These are phyloP conservation scores for Boletus bicolor DNA, from an alignment of 768 basidiomycete genomes.

Conservation along the genomic window DNA sequence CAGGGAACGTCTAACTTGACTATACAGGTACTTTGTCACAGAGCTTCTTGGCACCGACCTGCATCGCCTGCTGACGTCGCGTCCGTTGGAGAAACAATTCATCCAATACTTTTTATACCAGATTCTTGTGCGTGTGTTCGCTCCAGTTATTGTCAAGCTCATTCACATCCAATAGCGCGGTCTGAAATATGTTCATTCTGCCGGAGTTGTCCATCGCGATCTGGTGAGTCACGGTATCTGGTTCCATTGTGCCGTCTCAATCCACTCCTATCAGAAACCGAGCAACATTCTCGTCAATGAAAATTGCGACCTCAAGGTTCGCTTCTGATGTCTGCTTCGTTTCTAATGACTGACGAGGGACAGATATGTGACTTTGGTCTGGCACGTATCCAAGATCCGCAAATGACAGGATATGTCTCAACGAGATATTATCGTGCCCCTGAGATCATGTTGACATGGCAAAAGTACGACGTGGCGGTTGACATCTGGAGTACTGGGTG, in stretches of 20 bases:
- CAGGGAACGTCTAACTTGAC: neutral
- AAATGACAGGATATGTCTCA: slow-evolving; percentile 99
- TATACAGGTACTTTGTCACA: slow-evolving; percentile 91
- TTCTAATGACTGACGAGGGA: slow-evolving; percentile 5
- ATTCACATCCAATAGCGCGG: slow-evolving; percentile 62
- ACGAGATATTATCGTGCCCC: slow-evolving; percentile 98
- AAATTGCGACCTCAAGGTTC: slow-evolving; percentile 96
- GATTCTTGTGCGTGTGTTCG: slow-evolving; percentile 67
- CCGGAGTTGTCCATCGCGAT: slow-evolving; percentile 97
- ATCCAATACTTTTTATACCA: slow-evolving; percentile 99
- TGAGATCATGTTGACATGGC: slow-evolving; percentile 99
- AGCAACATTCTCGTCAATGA: slow-evolving; percentile 99
- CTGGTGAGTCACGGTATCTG: slow-evolving; percentile 49
- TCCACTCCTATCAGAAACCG: slow-evolving; percentile 66
- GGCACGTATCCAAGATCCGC: slow-evolving; percentile 97
- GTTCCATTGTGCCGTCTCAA: neutral
- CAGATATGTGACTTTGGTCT: slow-evolving; percentile 99
- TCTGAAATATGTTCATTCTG: slow-evolving; percentile 98
- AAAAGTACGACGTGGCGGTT: slow-evolving; percentile 99
- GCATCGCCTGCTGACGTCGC: slow-evolving; percentile 92
- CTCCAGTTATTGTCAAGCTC: neutral
- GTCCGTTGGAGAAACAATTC: slow-evolving; percentile 98
- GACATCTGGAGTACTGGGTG: slow-evolving; percentile 99
- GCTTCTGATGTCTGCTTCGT: slow-evolving; percentile 12
- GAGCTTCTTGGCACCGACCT: slow-evolving; percentile 98